phyloP scores from a whole-genome alignment of 352 stramenopile species.

The Pythium volutum region DNA sequence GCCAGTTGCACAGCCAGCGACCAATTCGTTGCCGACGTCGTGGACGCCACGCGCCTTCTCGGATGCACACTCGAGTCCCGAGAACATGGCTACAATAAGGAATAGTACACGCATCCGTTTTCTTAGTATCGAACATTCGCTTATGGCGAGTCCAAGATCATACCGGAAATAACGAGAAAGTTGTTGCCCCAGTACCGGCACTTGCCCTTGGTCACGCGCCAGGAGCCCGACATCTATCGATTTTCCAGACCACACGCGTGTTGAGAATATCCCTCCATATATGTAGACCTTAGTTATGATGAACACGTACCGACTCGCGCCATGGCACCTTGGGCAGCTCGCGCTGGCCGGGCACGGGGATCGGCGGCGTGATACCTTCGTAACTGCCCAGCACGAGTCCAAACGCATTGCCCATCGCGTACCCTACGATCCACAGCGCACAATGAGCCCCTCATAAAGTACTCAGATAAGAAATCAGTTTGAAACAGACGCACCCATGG shows the following conservation, averaged over 20 bases:
- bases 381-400: slow-evolving; percentile 80
- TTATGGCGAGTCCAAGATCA: background rate
- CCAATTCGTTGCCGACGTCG: slow-evolving; percentile 94
- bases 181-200: slow-evolving; percentile 86
- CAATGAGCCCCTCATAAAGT: too few species aligned
- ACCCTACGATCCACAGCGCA: slow-evolving; percentile 35
- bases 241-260: background rate
- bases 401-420: slow-evolving; percentile 79
- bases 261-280: too few species aligned
- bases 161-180: slow-evolving; percentile 83
- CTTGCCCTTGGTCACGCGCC: slow-evolving; percentile 69
- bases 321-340: slow-evolving; percentile 78
- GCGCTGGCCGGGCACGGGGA: slow-evolving; percentile 74
- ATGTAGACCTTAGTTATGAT: background rate
- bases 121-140: background rate
- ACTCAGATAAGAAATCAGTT: too few species aligned
- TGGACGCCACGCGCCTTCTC: slow-evolving; percentile 94
- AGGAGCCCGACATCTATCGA: slow-evolving; percentile 58
- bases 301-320: slow-evolving; percentile 55
- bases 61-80: slow-evolving; percentile 91
- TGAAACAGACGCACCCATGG: slow-evolving; percentile 48
- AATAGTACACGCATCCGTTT: background rate
- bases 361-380: slow-evolving; percentile 79
- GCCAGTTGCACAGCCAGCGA: slow-evolving; percentile 94
- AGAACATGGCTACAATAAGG: slow-evolving; percentile 85